Conservation (phyloP, 169 alveolate species). For the Cardiosporidium cionae region DNA sequence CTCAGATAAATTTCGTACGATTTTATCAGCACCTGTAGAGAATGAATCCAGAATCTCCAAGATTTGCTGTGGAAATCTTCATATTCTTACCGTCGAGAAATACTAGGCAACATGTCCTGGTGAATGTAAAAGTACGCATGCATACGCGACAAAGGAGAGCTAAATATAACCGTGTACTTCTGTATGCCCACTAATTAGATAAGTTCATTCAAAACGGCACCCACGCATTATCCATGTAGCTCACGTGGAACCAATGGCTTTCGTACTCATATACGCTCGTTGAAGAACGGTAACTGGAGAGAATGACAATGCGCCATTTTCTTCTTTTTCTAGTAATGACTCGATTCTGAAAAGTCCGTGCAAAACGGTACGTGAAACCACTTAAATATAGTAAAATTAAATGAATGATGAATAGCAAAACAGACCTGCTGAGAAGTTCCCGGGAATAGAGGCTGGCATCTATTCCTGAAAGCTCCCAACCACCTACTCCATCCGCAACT, state of each 20-base stretch:
- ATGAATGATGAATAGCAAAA: not conserved
- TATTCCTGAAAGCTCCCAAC: slow-evolving; percentile 12
- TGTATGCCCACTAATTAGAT: no score
- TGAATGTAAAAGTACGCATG: not conserved
- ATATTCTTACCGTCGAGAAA: not conserved
- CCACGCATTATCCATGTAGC: not conserved
- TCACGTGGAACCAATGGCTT: slow-evolving; percentile 11
- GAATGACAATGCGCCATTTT: not conserved
- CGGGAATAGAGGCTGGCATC: slow-evolving; percentile 16
- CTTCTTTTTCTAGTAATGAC: not conserved
- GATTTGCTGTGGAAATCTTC: not conserved
- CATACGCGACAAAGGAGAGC: not conserved
- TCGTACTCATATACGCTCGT: slow-evolving; percentile 7
- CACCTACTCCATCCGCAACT: slow-evolving; percentile 27
- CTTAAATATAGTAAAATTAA: not conserved
- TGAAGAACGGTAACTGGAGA: not conserved
- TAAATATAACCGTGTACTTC: not conserved
- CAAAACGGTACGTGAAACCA: not conserved
- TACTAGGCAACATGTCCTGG: slow-evolving; percentile 17
- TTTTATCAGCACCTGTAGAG: not conserved
- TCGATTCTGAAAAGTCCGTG: not conserved
- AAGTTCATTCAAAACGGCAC: not conserved
- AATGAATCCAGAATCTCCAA: slow-evolving; percentile 19
- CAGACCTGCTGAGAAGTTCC: slow-evolving; percentile 1
- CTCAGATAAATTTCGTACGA: not conserved